These are phyloP conservation scores for Hygrocybe coccinea DNA, from an alignment of 768 basidiomycete genomes.

Conservation along the genomic window DNA sequence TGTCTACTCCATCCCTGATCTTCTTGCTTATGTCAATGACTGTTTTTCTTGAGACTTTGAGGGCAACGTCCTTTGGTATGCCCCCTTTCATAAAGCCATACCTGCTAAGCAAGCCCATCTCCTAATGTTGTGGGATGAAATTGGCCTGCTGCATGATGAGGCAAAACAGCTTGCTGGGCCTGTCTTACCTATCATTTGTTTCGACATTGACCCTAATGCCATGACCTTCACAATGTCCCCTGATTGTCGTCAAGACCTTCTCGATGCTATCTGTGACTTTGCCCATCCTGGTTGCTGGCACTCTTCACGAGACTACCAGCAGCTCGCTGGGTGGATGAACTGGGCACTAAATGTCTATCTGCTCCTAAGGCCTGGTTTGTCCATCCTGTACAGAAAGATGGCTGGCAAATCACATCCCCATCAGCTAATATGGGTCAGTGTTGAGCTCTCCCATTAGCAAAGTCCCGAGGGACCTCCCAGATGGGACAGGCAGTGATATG, in stretches of 20 bases:
- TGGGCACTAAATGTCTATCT: slow-evolving; percentile 23
- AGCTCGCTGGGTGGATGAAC: slow-evolving; percentile 34
- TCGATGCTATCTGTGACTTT: not conserved
- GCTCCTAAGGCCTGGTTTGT: slow-evolving; percentile 24
- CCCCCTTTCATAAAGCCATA: slow-evolving; percentile 17
- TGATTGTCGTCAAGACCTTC: slow-evolving; percentile 7
- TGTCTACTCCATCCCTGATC: not conserved
- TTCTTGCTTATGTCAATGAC: not conserved
- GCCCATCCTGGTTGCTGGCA: slow-evolving; percentile 5
- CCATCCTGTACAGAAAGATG: slow-evolving; percentile 29
- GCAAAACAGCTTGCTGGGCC: slow-evolving; percentile 37
- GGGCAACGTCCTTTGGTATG: slow-evolving; percentile 15
- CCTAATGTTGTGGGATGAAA: slow-evolving; percentile 36
- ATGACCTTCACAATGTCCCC: slow-evolving; percentile 26
- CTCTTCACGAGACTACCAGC: slow-evolving; percentile 25
- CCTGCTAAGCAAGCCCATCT: slow-evolving; percentile 32
- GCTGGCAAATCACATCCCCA: slow-evolving; percentile 14
- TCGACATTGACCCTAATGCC: slow-evolving; percentile 30
- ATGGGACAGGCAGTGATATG: too few relatives aligned
- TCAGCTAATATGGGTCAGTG: slow-evolving; percentile 25
- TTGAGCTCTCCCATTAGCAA: slow-evolving; percentile 6
- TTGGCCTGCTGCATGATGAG: slow-evolving; percentile 36
- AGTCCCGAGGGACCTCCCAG: too few relatives aligned
- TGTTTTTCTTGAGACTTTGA: not conserved
- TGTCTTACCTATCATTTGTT: slow-evolving; percentile 36